Base-by-base conservation (phyloP, 305 asterid species). In the Andrographis paniculata region DNA sequence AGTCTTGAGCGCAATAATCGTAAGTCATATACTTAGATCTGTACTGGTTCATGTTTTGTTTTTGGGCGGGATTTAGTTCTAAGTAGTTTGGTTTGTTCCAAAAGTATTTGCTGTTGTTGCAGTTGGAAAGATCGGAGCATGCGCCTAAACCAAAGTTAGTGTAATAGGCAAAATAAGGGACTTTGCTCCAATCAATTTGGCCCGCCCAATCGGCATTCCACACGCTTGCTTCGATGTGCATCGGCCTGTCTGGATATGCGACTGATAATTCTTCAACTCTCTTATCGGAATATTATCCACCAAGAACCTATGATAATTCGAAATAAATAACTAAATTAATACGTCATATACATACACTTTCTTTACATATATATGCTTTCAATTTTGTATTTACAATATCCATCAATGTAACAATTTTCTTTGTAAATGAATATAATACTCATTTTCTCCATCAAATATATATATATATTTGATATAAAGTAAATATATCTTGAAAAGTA, bases 201-300 rank as follows among this genome's bases (percentile, higher is more conserved):
- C 79, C 75, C 2, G 75, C 71, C 77, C 79, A 74, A 7, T 14
- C n/a, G 0, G 61, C 66, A 10, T 28, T 23, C 78, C 78, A 74
- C n/a, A 58, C 23, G 13, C 67, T 69, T 3, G 65, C 72, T 30
- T 74, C 81, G 2, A 61, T 33, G 8, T 54, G 69, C 75, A 74
- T 55, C 2, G 71, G 46, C 27, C 24, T 44, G 9, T 37, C 13
- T 3, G 69, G 78, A 22, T 43, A 67, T 19, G 2, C 1, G 19
- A 4, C 16, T 1, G 2, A 1, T 1, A 4, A 35, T 45, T 45
- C 65, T 0, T 64, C 70, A 58, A 61, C 33, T 28, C 68, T 28
- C 68, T 57, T 0, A 68, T 36, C 0, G 70, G 79, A 20, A 50
- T 41, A 17, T 55, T 27, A 10, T 68, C 75, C 24, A 72, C 58